These are phyloP conservation scores for Backusella parvicylindrica DNA, from an alignment of 192 early-diverging fungal species.

Conservation along the genomic window DNA sequence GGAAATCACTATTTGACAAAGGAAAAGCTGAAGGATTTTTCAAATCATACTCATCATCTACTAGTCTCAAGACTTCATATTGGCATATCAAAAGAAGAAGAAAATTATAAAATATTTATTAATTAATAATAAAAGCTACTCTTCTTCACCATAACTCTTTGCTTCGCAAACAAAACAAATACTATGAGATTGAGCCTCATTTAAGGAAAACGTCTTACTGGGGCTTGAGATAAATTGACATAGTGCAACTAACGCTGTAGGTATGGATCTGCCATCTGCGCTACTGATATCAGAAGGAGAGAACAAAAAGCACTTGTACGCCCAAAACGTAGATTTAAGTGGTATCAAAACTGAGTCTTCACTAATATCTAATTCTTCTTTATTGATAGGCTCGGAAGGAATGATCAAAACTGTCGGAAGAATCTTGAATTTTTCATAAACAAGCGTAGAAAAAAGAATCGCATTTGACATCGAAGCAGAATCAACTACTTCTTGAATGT, in stretches of 20 bases:
- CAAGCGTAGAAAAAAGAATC: background rate
- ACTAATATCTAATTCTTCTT: slow-evolving; percentile 1
- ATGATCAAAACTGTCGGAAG: background rate
- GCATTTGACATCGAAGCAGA: background rate
- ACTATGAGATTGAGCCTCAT: slow-evolving; percentile 7
- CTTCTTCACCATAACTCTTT: background rate
- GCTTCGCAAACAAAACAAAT: slow-evolving; percentile 1
- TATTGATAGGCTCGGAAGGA: background rate
- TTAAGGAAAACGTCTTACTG: background rate
- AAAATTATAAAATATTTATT: background rate
- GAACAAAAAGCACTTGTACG: slow-evolving; percentile 4
- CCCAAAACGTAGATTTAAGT: slow-evolving; percentile 10
- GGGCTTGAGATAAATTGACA: slow-evolving; percentile 1
- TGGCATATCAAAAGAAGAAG: background rate
- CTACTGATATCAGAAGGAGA: background rate
- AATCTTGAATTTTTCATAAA: background rate
- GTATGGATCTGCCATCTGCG: background rate
- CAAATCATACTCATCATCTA: background rate
- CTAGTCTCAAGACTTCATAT: background rate
- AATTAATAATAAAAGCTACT: slow-evolving; percentile 9
- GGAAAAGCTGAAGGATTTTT: background rate
- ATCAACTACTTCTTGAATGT: background rate
- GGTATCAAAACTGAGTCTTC: slow-evolving; percentile 2
- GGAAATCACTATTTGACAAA: background rate
- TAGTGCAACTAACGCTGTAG: slow-evolving; percentile 5